Base-by-base conservation (phyloP, 441 rosid species). In the Pelargonium australe region DNA sequence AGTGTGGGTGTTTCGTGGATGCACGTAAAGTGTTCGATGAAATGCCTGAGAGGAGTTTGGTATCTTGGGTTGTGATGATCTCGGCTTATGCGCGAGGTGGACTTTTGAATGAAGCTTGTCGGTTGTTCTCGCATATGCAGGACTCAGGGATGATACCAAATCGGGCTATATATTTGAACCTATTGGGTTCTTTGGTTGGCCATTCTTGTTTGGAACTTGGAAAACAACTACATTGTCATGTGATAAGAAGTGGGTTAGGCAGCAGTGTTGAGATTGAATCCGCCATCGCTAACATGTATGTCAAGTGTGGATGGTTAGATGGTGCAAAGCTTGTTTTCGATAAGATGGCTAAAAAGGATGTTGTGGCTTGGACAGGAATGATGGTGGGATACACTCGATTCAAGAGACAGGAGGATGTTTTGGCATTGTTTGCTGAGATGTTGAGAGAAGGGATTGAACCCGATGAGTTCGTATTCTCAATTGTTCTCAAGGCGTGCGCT, bases 21-120 rank as follows among this genome's bases (percentile, higher is more conserved):
- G 96, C 96, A n/a, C 79, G 75, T 76, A 79, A 60, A 17, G 5
- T 85, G 85, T 84, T 88, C 70, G 95, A 84, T 72, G 77, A 83
- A 82, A 88, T 87, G 90, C 51, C 65, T 64, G 87, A 83, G 0
- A 84, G 78, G 68, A 80, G 77, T 72, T 41, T 76, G 43, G 44
- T 64, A 5, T 80, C 90, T 76, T 79, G 89, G 77, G 73, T 58
- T 16, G 77, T 78, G 17, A 75, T 90, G 71, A 78, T 90, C 68
- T 81, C 88, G 68, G 88, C 87, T 71, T 83, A 83, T 55, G 85
- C 82, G 2, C 68, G 73, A 10, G 34, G 65, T 1, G 85, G 88
- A 0, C 37, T 63, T 43, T 66, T 83, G 19, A 51, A 64, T 57
- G 78, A 81, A 71, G 82, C 88, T 51, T 63, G 85, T 66, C 12